These are phyloP conservation scores for Entomortierella parvispora DNA, from an alignment of 192 early-diverging fungal genomes.

Conservation along the genomic window DNA sequence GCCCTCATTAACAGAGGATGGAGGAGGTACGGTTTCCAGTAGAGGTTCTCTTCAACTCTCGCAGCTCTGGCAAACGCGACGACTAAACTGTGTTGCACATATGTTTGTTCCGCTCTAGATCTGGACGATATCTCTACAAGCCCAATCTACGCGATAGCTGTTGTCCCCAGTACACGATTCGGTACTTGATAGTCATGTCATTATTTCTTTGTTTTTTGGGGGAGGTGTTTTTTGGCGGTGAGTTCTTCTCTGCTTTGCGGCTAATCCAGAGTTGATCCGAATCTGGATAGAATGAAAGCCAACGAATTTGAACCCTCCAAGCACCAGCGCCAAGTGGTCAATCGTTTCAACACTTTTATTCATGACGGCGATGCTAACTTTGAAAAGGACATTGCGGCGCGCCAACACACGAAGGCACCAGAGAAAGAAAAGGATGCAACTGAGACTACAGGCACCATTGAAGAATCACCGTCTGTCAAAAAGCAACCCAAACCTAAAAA, in stretches of 20 bases:
- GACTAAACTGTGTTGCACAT: no score
- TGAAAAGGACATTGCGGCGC: constrained; percentile 28
- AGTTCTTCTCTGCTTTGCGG: not conserved
- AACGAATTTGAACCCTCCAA: constrained; percentile 65
- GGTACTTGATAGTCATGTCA: constrained; percentile 33
- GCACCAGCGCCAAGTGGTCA: constrained; percentile 72
- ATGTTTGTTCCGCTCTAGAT: constrained; percentile 38
- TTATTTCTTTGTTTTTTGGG: not conserved
- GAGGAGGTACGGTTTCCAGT: constrained; percentile 61
- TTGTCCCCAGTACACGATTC: constrained; percentile 81
- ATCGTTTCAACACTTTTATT: constrained; percentile 70
- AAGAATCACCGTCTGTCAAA: constrained; percentile 2
- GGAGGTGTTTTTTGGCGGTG: not conserved
- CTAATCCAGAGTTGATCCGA: no score
- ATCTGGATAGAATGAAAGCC: constrained; percentile 66
- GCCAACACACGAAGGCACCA: constrained; percentile 20
- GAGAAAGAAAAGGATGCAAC: constrained; percentile 16
- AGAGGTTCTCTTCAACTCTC: no score
- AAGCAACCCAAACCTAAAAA: constrained; percentile 51
- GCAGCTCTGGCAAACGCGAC: not conserved
- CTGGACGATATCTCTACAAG: constrained; percentile 80
- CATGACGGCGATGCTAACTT: constrained; percentile 50
- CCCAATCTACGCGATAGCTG: constrained; percentile 72
- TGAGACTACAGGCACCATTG: not conserved
- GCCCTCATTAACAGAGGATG: constrained; percentile 77